phyloP scores from a whole-genome alignment of 768 basidiomycete species.

The Saitozyma sp. region DNA sequence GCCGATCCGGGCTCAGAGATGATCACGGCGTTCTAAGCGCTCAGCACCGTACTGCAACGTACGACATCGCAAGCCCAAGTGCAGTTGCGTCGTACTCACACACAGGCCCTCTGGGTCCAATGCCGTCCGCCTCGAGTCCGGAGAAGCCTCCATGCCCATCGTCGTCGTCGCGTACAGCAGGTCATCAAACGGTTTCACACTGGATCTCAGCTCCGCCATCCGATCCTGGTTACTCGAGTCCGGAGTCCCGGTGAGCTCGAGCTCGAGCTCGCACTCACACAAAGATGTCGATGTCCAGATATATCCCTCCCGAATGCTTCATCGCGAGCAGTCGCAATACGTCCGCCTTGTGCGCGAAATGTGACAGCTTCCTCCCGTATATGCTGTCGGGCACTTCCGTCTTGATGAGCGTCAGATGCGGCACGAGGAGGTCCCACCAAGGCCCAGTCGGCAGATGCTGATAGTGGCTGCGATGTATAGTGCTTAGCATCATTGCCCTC shows the following conservation, averaged over 20 bases:
- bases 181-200: constrained; percentile 46
- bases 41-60: background rate
- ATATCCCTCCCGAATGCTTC: constrained; percentile 49
- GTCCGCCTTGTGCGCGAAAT: constrained; percentile 53
- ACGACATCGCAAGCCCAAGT: background rate
- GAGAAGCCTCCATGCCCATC: constrained; percentile 50
- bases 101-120: constrained; percentile 52
- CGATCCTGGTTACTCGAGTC: background rate
- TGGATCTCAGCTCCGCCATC: constrained; percentile 12
- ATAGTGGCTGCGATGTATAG: constrained; percentile 43
- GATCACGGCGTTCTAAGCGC: constrained; percentile 49
- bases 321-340: constrained; percentile 46
- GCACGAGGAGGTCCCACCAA: constrained; percentile 50
- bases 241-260: no score
- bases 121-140: constrained; percentile 35
- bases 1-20: constrained; percentile 41
- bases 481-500: background rate
- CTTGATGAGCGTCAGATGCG: constrained; percentile 46
- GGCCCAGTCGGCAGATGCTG: constrained; percentile 50
- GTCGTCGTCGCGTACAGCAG: constrained; percentile 44
- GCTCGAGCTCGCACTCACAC: constrained; percentile 32
- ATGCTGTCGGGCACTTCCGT: constrained; percentile 42
- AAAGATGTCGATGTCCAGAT: constrained; percentile 51
- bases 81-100: constrained; percentile 23
- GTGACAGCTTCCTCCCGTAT: constrained; percentile 40